These are phyloP conservation scores for Onygenales sp. DNA, from an alignment of 2,329 filamentous ascomycete species.

Conservation along the genomic window DNA sequence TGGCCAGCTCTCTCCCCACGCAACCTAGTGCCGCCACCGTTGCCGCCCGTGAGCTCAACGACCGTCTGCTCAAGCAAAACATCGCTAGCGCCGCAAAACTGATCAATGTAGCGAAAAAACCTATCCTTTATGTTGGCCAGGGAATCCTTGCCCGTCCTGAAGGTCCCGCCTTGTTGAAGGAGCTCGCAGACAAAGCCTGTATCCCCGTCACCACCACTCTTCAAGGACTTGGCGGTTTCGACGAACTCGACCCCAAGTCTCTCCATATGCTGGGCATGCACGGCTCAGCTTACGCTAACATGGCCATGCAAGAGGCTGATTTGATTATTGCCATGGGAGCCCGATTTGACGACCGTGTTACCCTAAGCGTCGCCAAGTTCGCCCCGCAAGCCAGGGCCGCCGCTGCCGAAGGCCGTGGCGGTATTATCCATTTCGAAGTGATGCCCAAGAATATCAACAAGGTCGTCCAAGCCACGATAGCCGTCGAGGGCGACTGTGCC, in stretches of 20 bases:
- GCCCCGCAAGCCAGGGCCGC: constrained; percentile 80
- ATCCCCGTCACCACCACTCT: constrained; percentile 96
- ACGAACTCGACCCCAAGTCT: constrained; percentile 88
- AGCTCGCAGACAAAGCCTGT: constrained; percentile 78
- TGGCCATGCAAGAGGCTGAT: constrained; percentile 95
- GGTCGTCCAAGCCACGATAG: constrained; percentile 91
- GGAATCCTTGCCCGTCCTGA: constrained; percentile 69
- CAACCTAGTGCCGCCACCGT: constrained; percentile 80
- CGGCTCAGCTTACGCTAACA: constrained; percentile 92
- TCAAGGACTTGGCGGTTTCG: constrained; percentile 82
- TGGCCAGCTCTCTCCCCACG: constrained; percentile 60
- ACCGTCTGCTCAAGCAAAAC: constrained; percentile 62
- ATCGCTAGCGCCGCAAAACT: constrained; percentile 70
- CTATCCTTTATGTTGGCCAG: constrained; percentile 88
- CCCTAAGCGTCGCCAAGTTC: constrained; percentile 70
- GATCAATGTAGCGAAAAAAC: constrained; percentile 84
- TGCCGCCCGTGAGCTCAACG: constrained; percentile 63
- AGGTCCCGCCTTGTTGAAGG: constrained; percentile 68
- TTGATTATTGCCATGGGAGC: constrained; percentile 89
- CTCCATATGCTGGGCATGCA: constrained; percentile 99
- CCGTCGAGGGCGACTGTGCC: constrained; percentile 84
- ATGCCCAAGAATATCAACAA: constrained; percentile 99
- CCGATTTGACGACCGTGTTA: constrained; percentile 95
- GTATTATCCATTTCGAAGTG: constrained; percentile 96
- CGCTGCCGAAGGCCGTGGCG: constrained; percentile 73